phyloP scores from a whole-genome alignment of 1,284 basidiomycete genomes.

The Puccinia novopanici region DNA sequence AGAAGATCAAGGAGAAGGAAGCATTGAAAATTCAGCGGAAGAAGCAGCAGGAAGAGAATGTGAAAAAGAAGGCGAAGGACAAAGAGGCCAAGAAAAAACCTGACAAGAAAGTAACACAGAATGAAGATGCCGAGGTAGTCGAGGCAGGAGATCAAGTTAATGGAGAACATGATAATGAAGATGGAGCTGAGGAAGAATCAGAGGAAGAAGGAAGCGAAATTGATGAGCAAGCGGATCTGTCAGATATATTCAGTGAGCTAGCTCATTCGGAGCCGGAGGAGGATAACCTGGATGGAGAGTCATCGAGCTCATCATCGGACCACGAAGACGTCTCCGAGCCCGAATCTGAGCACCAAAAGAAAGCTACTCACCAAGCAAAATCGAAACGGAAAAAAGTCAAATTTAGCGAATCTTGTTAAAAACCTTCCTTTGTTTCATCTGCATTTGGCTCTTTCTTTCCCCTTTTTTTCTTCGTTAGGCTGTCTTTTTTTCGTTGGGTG shows the following conservation, averaged over 20 bases:
- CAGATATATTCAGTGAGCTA: conserved; percentile 49
- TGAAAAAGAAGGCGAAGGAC: conserved; percentile 72
- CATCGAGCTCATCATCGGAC: neutral
- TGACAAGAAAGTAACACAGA: conserved; percentile 60
- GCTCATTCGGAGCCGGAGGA: conserved; percentile 56
- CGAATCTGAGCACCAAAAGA: neutral
- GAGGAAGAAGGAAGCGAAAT: conserved; percentile 54
- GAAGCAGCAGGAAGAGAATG: conserved; percentile 84
- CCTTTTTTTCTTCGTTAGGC: no score
- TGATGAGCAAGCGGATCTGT: conserved; percentile 54
- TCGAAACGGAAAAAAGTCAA: conserved; percentile 18
- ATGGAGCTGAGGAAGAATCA: conserved; percentile 54
- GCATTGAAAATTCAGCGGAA: conserved; percentile 73
- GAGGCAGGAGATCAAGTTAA: conserved; percentile 61
- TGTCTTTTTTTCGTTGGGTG: no score
- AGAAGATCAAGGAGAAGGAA: conserved; percentile 73
- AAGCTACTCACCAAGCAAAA: neutral
- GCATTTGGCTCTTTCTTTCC: no score
- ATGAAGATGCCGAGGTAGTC: conserved; percentile 67
- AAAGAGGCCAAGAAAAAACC: conserved; percentile 60
- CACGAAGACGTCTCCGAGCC: neutral
- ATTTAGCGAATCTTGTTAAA: conserved; percentile 23
- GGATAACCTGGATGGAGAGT: conserved; percentile 54
- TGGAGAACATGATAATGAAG: conserved; percentile 57
- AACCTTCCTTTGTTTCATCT: no score